Conservation (phyloP, 2,329 filamentous ascomycete species). For the Cytospora leucostoma region DNA sequence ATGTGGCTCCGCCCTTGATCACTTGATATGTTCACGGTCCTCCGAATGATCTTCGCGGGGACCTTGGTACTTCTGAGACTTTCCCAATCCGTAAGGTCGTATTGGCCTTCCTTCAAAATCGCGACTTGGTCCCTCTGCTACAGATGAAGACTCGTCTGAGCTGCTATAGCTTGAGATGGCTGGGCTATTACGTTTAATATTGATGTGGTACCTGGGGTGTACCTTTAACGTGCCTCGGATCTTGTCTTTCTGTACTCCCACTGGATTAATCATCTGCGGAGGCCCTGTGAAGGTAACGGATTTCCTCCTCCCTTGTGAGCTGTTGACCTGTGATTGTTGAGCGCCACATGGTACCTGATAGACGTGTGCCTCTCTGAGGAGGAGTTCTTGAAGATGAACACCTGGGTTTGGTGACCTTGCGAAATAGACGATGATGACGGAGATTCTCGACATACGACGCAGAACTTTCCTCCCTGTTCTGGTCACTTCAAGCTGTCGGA, state of each 20-base stretch:
- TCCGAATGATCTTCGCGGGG: neutral
- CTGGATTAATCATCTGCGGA: neutral
- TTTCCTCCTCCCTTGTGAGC: neutral
- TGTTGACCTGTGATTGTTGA: no score
- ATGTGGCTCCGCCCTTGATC: neutral
- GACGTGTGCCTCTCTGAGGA: neutral
- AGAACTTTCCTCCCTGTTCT: neutral
- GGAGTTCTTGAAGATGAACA: neutral
- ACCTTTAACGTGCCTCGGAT: neutral
- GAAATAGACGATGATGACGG: neutral
- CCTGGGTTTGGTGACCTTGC: neutral
- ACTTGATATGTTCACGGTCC: neutral
- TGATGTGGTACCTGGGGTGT: no score
- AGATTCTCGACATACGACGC: neutral
- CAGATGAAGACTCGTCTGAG: no score
- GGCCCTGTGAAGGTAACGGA: neutral
- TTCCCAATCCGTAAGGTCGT: no score
- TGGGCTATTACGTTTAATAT: no score
- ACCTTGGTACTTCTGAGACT: no score
- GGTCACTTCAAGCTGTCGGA: neutral
- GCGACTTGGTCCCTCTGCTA: no score
- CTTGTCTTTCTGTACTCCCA: neutral
- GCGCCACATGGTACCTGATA: neutral
- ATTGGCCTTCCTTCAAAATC: no score
- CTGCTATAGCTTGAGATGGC: no score